phyloP scores from a whole-genome alignment of 2,329 filamentous ascomycete genomes.

The Ophioceras dolichostomum region DNA sequence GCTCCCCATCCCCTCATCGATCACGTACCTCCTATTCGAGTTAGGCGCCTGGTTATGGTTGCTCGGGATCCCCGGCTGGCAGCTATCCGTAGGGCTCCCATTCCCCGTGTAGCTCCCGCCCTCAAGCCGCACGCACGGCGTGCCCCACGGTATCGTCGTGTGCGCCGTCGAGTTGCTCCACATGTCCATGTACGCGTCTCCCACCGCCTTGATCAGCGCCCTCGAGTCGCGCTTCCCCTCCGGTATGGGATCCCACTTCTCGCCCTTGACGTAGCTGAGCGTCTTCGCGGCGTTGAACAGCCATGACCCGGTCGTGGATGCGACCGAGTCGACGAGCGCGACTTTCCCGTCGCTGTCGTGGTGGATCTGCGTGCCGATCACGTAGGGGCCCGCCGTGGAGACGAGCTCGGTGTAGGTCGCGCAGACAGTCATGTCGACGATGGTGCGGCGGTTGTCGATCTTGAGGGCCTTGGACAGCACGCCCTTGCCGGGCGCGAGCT shows the following conservation, averaged over 20 bases:
- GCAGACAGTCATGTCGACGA: slow-evolving; percentile 18
- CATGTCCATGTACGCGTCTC: slow-evolving; percentile 21
- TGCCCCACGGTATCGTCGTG: slow-evolving; percentile 19
- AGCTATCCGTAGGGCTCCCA: slow-evolving; percentile 10
- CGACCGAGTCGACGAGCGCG: slow-evolving; percentile 17
- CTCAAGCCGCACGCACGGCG: slow-evolving; percentile 19
- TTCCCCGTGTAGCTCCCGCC: slow-evolving; percentile 13
- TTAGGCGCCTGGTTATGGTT: slow-evolving; percentile 12
- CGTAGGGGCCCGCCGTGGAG: slow-evolving; percentile 13
- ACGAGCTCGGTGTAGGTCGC: slow-evolving; percentile 30
- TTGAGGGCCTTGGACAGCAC: slow-evolving; percentile 16
- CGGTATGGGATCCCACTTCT: slow-evolving; percentile 17
- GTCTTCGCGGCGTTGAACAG: slow-evolving; percentile 20
- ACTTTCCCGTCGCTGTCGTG: slow-evolving; percentile 5
- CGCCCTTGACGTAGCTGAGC: slow-evolving; percentile 14
- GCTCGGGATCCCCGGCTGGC: slow-evolving; percentile 12
- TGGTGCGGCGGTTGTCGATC: slow-evolving; percentile 20
- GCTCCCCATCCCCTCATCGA: slow-evolving; percentile 13
- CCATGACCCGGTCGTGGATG: slow-evolving; percentile 18
- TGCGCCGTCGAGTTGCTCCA: slow-evolving; percentile 17
- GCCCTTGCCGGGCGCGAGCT: slow-evolving; percentile 9
- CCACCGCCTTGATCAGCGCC: slow-evolving; percentile 13
- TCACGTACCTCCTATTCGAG: slow-evolving; percentile 12
- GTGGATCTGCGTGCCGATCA: slow-evolving; percentile 9
- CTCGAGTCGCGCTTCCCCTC: slow-evolving; percentile 13